A percentile compares a stretch with the other conserved stretches of the same genome.
phyloP scores from a whole-genome alignment of 306 rosid species.

The Quillaja saponaria region DNA sequence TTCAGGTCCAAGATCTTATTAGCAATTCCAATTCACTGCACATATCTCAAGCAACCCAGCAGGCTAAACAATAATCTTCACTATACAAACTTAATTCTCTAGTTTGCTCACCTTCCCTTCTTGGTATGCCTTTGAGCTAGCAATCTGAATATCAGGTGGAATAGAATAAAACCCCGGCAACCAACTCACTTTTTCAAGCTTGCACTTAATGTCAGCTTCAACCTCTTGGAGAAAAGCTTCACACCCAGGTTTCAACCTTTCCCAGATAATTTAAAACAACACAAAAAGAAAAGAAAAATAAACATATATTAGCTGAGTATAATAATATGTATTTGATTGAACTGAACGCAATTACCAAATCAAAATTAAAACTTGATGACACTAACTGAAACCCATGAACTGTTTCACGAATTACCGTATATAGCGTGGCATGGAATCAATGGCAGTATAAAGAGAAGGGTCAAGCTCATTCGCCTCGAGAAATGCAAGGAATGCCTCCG shows the following conservation, averaged over 20 bases:
- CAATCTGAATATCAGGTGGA: conserved; percentile 66
- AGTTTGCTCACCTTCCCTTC: conserved; percentile 65
- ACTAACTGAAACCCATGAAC: neutral
- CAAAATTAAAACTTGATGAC: neutral
- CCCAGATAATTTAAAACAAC: neutral
- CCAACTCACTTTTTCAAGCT: conserved; percentile 64
- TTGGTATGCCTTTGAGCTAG: conserved; percentile 61
- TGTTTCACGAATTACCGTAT: conserved; percentile 53
- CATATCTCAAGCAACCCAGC: neutral
- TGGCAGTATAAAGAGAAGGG: conserved; percentile 63
- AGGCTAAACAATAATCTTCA: neutral
- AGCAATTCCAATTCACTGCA: neutral
- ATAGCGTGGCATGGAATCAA: conserved; percentile 75
- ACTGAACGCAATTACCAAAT: neutral
- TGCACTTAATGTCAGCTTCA: conserved; percentile 64
- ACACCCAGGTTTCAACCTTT: conserved; percentile 76
- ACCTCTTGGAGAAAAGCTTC: conserved; percentile 66
- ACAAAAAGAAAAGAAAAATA: neutral
- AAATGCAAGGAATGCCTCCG: conserved; percentile 63
- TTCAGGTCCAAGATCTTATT: too few relatives aligned
- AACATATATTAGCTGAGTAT: neutral
- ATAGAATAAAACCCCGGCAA: conserved; percentile 71
- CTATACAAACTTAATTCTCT: neutral
- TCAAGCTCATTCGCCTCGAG: conserved; percentile 65
- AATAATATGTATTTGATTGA: neutral